Evolutionary conservation across 2,329 filamentous ascomycete species (phyloP).

Genomic region (Xylaria sp.): DNA sequence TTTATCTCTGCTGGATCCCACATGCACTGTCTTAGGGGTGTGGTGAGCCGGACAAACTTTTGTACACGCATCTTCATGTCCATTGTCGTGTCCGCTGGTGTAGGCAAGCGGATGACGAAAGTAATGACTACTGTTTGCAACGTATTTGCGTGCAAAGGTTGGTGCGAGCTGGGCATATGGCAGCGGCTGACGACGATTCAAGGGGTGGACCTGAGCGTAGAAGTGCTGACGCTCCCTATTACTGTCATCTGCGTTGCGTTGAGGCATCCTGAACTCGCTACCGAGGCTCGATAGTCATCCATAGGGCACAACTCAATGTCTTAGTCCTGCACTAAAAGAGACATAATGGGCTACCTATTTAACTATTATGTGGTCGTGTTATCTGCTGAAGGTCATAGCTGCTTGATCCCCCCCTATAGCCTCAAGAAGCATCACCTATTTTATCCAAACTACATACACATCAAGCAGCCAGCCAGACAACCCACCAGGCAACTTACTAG

Average conservation of each 20-base stretch:
- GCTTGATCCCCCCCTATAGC: not conserved
- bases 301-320: not conserved
- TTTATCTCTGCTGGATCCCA: slow-evolving; percentile 2
- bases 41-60: not conserved
- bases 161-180: not conserved
- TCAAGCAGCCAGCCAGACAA: not conserved
- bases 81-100: not conserved
- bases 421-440: slow-evolving; percentile 5
- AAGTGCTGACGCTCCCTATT: not conserved
- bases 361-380: slow-evolving; percentile 6
- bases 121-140: slow-evolving; percentile 1
- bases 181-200: slow-evolving; percentile 1
- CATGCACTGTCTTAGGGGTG: not conserved
- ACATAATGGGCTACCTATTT: not conserved
- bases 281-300: not conserved
- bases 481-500: slow-evolving; percentile 3
- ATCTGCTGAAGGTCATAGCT: slow-evolving; percentile 7
- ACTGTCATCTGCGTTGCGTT: not conserved
- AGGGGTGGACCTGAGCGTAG: not conserved
- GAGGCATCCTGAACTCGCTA: not conserved
- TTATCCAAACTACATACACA: slow-evolving; percentile 1
- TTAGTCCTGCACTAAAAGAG: not conserved
- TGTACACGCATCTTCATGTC: not conserved
- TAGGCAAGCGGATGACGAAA: slow-evolving; percentile 12
- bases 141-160: slow-evolving; percentile 4